phyloP scores from a whole-genome alignment of 2,329 filamentous ascomycete genomes.

The Colletotrichum musae region DNA sequence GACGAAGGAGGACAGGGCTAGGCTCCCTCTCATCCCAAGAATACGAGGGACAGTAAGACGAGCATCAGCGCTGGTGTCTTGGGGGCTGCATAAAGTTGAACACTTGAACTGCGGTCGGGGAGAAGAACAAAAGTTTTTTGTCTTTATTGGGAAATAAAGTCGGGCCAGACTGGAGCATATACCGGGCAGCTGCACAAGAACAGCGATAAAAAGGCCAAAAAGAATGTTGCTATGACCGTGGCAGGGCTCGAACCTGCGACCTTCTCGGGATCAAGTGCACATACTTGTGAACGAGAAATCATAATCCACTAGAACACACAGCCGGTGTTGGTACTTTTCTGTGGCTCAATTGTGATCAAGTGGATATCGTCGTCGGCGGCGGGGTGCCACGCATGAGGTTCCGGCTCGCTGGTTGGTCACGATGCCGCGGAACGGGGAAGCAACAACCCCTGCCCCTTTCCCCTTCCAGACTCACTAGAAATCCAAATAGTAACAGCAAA shows the following conservation, averaged over 20 bases:
- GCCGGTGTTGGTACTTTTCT: neutral
- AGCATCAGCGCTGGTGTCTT: no score
- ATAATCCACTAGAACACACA: constrained; percentile 42
- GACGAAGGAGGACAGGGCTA: constrained; percentile 16
- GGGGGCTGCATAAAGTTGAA: neutral
- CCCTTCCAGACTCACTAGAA: no score
- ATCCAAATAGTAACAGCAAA: no score
- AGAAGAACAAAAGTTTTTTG: constrained; percentile 4
- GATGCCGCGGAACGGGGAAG: neutral
- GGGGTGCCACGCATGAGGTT: neutral
- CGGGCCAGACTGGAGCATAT: no score
- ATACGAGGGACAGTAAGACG: constrained; percentile 6
- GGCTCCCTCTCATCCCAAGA: neutral
- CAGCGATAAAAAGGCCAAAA: constrained; percentile 1
- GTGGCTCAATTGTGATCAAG: neutral
- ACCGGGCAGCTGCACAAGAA: no score
- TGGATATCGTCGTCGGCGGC: neutral
- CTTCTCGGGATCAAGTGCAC: constrained; percentile 31
- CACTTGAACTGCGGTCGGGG: neutral
- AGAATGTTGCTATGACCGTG: constrained; percentile 5
- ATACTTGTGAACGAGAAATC: constrained; percentile 39
- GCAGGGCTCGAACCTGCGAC: constrained; percentile 42
- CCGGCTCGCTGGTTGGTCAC: constrained; percentile 3
- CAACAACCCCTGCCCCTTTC: no score
- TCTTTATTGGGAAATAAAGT: no score